A percentile compares a stretch with the other conserved stretches of the same genome.
Conservation (phyloP, 345 rosid genomes). For the Brassica napus region DNA sequence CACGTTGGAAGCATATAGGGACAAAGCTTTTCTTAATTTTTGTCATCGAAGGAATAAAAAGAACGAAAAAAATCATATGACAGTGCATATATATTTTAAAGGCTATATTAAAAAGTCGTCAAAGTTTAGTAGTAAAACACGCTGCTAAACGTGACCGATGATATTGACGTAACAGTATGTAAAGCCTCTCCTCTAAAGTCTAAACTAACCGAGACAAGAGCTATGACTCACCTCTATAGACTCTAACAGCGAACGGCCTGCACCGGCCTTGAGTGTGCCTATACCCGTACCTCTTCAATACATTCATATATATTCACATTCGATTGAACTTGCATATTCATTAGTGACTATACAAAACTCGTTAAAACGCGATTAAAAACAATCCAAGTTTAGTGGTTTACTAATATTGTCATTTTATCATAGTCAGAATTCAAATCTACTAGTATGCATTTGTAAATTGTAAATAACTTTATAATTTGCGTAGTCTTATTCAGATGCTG, state of each 20-base stretch:
- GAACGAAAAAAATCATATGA: conserved; percentile 22
- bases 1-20: conserved; percentile 44
- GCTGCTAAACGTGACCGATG: conserved; percentile 19
- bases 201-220: conserved; percentile 10
- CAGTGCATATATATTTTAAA: conserved; percentile 2
- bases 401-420: not conserved
- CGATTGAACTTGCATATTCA: not conserved
- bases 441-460: not conserved
- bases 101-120: not conserved
- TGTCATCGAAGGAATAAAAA: conserved; percentile 40
- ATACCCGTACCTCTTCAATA: not conserved
- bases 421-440: too few relatives aligned
- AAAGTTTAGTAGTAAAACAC: conserved; percentile 18
- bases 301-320: not conserved
- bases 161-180: conserved; percentile 21
- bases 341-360: not conserved
- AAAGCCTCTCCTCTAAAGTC: not conserved
- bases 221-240: conserved; percentile 17
- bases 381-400: not conserved
- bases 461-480: not conserved
- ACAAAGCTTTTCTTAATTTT: conserved; percentile 21
- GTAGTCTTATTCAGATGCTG: not conserved
- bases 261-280: not conserved
- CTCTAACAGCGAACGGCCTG: conserved; percentile 13
- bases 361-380: not conserved